phyloP scores from a whole-genome alignment of 192 early-diverging fungal species.

The Backusella australiensis region DNA sequence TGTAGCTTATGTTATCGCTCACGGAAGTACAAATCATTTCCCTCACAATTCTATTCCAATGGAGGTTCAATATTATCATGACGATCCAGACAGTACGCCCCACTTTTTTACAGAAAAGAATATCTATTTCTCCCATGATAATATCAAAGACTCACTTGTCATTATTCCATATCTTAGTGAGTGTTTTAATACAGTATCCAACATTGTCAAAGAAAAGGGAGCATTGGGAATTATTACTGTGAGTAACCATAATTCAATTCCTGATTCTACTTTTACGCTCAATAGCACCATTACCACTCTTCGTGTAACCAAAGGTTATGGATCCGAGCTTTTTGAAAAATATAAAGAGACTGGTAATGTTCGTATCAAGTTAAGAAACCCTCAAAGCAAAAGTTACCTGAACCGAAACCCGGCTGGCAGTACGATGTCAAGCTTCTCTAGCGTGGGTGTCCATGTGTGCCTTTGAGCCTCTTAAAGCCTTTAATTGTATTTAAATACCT shows the following conservation, averaged over 20 bases:
- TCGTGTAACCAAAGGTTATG: slow-evolving; percentile 26
- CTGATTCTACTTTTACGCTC: not conserved
- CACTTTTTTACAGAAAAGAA: not conserved
- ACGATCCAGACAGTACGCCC: not conserved
- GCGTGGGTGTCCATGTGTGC: no score
- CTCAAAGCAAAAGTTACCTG: slow-evolving; percentile 43
- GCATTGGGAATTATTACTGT: slow-evolving; percentile 28
- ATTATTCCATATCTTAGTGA: not conserved
- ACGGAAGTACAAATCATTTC: slow-evolving; percentile 43
- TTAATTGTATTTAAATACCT: no score
- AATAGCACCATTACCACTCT: not conserved
- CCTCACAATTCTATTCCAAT: not conserved
- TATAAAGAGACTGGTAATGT: slow-evolving; percentile 27
- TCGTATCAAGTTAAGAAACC: slow-evolving; percentile 37
- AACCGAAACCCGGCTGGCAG: slow-evolving; percentile 48
- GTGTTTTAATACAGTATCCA: not conserved
- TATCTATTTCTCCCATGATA: not conserved
- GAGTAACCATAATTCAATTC: slow-evolving; percentile 22
- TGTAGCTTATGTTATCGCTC: no score
- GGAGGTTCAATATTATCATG: not conserved
- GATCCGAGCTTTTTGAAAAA: slow-evolving; percentile 44
- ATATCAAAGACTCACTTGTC: not conserved
- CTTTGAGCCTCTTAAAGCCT: no score
- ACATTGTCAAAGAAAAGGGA: not conserved
- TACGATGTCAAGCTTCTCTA: slow-evolving; percentile 68